Percentiles rank a stretch among this genome's conserved stretches.
Conservation (phyloP, 140 eudicot species). For the Cichorium intybus region DNA sequence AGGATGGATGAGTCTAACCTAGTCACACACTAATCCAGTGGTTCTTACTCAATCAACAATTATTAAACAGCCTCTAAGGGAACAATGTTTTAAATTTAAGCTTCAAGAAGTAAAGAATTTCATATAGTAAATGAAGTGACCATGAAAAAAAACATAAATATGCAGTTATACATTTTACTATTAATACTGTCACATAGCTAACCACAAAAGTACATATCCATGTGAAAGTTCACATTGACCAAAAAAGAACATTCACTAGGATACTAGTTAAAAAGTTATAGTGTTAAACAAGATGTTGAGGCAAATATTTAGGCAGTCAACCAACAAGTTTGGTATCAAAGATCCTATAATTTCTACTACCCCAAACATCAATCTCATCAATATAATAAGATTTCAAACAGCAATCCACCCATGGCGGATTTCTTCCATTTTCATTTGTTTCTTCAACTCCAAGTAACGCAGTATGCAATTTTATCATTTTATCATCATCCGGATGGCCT, state of each 20-base stretch:
- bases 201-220: not conserved
- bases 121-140: no score
- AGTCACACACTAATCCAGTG: no score
- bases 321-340: constrained; percentile 38
- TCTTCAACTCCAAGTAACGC: constrained; percentile 59
- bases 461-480: constrained; percentile 40
- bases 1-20: no score
- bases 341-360: constrained; percentile 36
- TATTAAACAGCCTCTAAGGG: no score
- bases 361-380: constrained; percentile 37
- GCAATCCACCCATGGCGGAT: constrained; percentile 60
- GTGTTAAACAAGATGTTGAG: not conserved
- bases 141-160: no score
- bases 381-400: constrained; percentile 41
- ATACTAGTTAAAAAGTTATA: no score
- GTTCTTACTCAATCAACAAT: no score
- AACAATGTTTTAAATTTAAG: no score
- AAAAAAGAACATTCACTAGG: not conserved
- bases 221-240: not conserved
- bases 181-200: no score
- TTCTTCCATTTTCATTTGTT: constrained; percentile 41
- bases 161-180: not conserved
- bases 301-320: constrained; percentile 10
- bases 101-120: no score
- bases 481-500: constrained; percentile 33